phyloP scores from a whole-genome alignment of 2,329 filamentous ascomycete species.

The Botrytis byssoidea region DNA sequence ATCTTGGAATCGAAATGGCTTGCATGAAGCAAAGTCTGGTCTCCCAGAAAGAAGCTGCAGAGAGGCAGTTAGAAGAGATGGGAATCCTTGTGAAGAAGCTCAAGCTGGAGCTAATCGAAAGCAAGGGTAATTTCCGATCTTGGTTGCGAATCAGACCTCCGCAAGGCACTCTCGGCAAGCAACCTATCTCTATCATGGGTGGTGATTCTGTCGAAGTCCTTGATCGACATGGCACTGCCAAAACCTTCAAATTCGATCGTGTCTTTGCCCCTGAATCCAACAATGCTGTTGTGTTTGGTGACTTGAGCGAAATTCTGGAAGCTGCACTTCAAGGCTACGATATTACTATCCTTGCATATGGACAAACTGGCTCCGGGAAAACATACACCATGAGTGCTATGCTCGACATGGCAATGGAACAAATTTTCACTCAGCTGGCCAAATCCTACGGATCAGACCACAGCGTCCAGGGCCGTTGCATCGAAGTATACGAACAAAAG shows the following conservation, averaged over 20 bases:
- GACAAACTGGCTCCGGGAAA: constrained; percentile 95
- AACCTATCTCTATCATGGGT: neutral
- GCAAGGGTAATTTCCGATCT: constrained; percentile 1
- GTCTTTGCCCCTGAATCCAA: constrained; percentile 77
- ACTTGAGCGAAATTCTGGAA: constrained; percentile 95
- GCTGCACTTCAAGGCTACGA: constrained; percentile 96
- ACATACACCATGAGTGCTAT: constrained; percentile 97
- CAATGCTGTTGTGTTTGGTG: constrained; percentile 87
- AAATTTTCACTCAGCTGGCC: constrained; percentile 84
- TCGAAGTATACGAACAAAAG: constrained; percentile 98
- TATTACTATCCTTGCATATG: constrained; percentile 98
- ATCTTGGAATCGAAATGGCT: neutral
- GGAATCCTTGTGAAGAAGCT: neutral
- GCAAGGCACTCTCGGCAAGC: neutral
- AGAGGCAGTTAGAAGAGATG: neutral
- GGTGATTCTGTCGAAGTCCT: neutral
- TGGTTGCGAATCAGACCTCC: neutral
- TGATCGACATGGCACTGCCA: constrained; percentile 57
- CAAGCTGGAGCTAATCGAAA: neutral
- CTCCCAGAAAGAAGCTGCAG: neutral
- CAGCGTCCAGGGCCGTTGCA: constrained; percentile 88
- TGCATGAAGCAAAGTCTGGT: neutral
- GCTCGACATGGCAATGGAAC: constrained; percentile 87
- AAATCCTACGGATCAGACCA: constrained; percentile 87
- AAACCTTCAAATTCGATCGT: constrained; percentile 87